These are phyloP conservation scores for Aspergillus neotritici DNA, from an alignment of 2,329 filamentous ascomycete genomes.

Conservation along the genomic window DNA sequence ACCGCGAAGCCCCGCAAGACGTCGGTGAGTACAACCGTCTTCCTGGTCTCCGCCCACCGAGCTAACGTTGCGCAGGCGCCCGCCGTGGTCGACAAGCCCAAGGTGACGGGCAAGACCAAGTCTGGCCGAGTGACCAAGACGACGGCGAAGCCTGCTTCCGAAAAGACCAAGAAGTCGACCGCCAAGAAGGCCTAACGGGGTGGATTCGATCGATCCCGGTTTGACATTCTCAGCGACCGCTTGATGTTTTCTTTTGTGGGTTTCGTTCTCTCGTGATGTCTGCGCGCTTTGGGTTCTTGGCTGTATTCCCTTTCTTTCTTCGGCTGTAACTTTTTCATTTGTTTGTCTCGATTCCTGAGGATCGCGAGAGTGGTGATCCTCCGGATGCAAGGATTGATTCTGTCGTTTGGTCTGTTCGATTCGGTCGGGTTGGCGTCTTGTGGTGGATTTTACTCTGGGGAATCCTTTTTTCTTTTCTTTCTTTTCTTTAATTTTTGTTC, in stretches of 20 bases:
- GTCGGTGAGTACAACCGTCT: constrained; percentile 21
- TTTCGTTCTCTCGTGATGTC: constrained; percentile 12
- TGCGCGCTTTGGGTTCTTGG: constrained; percentile 14
- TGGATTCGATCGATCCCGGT: not conserved
- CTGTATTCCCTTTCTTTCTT: constrained; percentile 26
- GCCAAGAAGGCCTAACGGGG: constrained; percentile 33
- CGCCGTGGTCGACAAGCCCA: constrained; percentile 63
- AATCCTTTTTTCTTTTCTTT: constrained; percentile 17
- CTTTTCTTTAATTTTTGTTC: constrained; percentile 12
- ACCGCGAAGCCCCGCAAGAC: constrained; percentile 52
- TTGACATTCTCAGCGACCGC: constrained; percentile 14
- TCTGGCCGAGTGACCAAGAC: constrained; percentile 76
- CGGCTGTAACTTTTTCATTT: constrained; percentile 26
- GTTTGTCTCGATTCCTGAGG: constrained; percentile 15
- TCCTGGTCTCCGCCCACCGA: not conserved
- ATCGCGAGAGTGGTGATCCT: constrained; percentile 11
- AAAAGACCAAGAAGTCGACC: constrained; percentile 44
- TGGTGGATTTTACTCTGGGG: constrained; percentile 31
- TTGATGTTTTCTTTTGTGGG: constrained; percentile 12
- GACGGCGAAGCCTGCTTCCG: constrained; percentile 39
- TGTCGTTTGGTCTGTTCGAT: constrained; percentile 16
- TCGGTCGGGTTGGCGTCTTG: constrained; percentile 33
- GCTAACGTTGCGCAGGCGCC: constrained; percentile 48
- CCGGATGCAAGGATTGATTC: constrained; percentile 18
- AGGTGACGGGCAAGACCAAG: constrained; percentile 74